phyloP scores from a whole-genome alignment of 345 rosid species.

The Pugionium dolabratum region DNA sequence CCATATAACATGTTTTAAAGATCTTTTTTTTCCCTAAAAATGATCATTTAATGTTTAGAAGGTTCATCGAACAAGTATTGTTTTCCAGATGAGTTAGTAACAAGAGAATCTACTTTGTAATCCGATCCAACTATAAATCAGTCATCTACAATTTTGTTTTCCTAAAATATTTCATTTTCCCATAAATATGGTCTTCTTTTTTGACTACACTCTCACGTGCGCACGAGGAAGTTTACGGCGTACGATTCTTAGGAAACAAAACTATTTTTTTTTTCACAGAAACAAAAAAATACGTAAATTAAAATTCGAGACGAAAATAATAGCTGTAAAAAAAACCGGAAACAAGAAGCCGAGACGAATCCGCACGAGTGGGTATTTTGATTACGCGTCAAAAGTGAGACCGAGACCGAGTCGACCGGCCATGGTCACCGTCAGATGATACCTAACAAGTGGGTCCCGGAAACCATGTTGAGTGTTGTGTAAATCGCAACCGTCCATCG shows the following conservation, averaged over 20 bases:
- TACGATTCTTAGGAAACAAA: constrained; percentile 23
- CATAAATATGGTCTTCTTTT: constrained; percentile 20
- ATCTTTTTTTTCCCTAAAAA: not conserved
- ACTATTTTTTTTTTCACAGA: too few relatives aligned
- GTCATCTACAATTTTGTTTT: constrained; percentile 2
- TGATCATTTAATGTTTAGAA: not conserved
- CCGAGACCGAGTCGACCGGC: constrained; percentile 26
- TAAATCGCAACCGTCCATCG: constrained; percentile 36
- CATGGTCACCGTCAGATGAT: constrained; percentile 29
- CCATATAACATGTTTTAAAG: not conserved
- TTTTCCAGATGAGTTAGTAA: constrained; percentile 5
- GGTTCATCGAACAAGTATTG: constrained; percentile 28
- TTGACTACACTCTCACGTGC: constrained; percentile 42
- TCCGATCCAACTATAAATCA: constrained; percentile 16
- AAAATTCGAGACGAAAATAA: not conserved
- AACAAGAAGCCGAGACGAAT: not conserved
- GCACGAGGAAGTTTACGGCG: constrained; percentile 33
- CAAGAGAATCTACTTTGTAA: constrained; percentile 33
- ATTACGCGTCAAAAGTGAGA: constrained; percentile 27
- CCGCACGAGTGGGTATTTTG: constrained; percentile 29
- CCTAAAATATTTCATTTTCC: constrained; percentile 1
- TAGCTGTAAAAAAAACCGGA: not conserved
- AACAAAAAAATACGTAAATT: too few relatives aligned
- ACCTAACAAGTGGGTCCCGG: constrained; percentile 32
- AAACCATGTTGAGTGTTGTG: constrained; percentile 21